Base-by-base conservation (phyloP, 768 basidiomycete species). In the Leccinum rimulosum region DNA sequence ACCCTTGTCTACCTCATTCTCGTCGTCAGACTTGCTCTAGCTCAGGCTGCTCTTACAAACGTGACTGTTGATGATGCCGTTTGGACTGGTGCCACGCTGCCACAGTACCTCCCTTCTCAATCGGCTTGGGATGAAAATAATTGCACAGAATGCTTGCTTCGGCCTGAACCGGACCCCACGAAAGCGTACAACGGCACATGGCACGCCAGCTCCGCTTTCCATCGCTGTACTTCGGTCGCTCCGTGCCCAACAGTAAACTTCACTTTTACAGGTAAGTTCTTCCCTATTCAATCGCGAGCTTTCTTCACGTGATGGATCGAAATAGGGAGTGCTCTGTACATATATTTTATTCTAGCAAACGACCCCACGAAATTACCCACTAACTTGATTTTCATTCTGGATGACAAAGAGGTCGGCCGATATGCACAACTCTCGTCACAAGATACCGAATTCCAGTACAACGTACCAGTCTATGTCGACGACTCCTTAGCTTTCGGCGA, bases 301-400 rank as follows among this genome's bases (percentile, higher is more conserved):
- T 33, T 36, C 19, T 50, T 25, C 30, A 25, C 6, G 8, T n/a
- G 22, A 28, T 1, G 11, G 22, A 17, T 19, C 17, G 10, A 22
- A 25, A 28, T 50, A 67, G 63, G 66, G 12, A 68, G 31, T 8
- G 61, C 54, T 1, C 0, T 67, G 5, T 67, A 68, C 30, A 57
- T 67, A 50, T 67, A 57, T 25, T 67, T 67, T 27, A 68, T 62
- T 40, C 5, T 61, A 0, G 60, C 57, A 6, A 68, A 67, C 48
- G n/a, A 2, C 0, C 2, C 57, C 6, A 10, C 36, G 3, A 9
- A 5, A 1, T 55, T 50, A 6, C 10, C 43, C 14, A 65, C 60
- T 0, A 10, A 57, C 2, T 25, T 64, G 4, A 5, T 45, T 4
- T 67, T 67, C 36, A 6, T 36, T 1, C 43, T 66, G 31, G 65